Percentiles rank a stretch among this genome's conserved stretches.
These are phyloP conservation scores for Vicia villosa DNA, from an alignment of 306 rosid species.

Conservation along the genomic window DNA sequence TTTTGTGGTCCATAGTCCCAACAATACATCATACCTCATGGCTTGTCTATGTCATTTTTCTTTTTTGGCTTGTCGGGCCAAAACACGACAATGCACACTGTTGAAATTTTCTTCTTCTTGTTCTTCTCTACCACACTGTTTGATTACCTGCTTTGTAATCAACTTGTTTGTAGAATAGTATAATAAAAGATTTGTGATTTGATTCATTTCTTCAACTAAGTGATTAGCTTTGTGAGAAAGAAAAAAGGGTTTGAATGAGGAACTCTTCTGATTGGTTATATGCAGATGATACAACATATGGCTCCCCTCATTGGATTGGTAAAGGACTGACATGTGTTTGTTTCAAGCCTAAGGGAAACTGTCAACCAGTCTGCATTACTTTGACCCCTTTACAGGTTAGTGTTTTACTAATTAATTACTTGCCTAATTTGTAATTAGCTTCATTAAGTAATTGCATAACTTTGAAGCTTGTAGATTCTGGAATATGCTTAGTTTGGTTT, in stretches of 20 bases:
- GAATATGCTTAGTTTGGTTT: constrained; percentile 1
- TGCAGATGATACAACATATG: constrained; percentile 69
- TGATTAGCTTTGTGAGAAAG: constrained; percentile 14
- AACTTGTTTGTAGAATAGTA: not conserved
- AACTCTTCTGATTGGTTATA: constrained; percentile 40
- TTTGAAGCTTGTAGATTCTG: constrained; percentile 1
- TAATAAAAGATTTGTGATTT: not conserved
- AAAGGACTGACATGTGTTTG: constrained; percentile 89
- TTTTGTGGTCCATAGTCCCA: constrained; percentile 38
- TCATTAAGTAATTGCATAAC: not conserved
- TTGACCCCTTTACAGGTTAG: constrained; percentile 76
- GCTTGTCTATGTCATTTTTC: constrained; percentile 40
- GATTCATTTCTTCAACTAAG: constrained; percentile 20
- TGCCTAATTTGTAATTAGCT: not conserved
- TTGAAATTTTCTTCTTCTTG: constrained; percentile 27
- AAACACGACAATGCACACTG: constrained; percentile 44
- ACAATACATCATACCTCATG: constrained; percentile 39
- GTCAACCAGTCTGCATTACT: constrained; percentile 60
- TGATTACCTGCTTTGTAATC: constrained; percentile 4
- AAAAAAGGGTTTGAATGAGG: constrained; percentile 37
- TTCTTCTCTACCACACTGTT: constrained; percentile 29
- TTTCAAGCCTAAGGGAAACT: constrained; percentile 79
- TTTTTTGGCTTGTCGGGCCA: constrained; percentile 47
- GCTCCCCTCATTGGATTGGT: constrained; percentile 73
- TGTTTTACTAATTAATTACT: not conserved